Evolutionary conservation across 345 rosid genomes (phyloP), one percentile per base, ranked within the genome.

Genomic region (Acer campestre): DNA sequence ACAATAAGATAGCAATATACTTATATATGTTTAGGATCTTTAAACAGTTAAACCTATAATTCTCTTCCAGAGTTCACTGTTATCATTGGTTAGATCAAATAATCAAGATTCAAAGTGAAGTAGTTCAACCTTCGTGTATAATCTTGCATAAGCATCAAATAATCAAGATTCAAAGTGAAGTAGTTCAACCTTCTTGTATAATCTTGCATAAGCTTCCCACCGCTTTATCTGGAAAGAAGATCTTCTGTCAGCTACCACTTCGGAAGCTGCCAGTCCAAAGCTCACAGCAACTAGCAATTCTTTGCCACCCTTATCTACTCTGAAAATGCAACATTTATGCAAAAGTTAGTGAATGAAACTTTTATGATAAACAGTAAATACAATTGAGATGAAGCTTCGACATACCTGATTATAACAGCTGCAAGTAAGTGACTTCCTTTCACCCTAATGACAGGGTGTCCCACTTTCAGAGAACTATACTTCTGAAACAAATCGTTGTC

Each of bases 241-340:
- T 85, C 89, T 88, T 81, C 95, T 82, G 61, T 87, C 89, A 78
- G 93, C 92, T 20, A 91, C 93, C 23, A 89, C 92, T 83, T 91
- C 92, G 77, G 93, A 87, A 78, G 95, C 90, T 38, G 89, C 88
- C 81, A 89, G 75, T 72, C 82, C 90, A 86, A 88, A 91, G 85
- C 90, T 88, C 83, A 89, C 95, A 82, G 93, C 95, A 69, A 91
- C 92, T 69, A 91, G 89, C 82, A 91, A 81, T 80, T 91, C 93
- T 77, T 81, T 83, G 53, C 90, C 91, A 73, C 85, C 92, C 55
- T 89, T 89, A 35, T 89, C 89, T 55, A 91, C 84, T 71, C 95
- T 91, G 88, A 8, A 78, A 83, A 77, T 48, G 70, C 72, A 69
- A 76, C 10, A 80, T 56, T 56, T 58, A 67, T 1, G 42, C 13